Evolutionary conservation across 2,329 filamentous ascomycete species (phyloP), one percentile per base, ranked within the genome.

Genomic region (Cercospora sp.): DNA sequence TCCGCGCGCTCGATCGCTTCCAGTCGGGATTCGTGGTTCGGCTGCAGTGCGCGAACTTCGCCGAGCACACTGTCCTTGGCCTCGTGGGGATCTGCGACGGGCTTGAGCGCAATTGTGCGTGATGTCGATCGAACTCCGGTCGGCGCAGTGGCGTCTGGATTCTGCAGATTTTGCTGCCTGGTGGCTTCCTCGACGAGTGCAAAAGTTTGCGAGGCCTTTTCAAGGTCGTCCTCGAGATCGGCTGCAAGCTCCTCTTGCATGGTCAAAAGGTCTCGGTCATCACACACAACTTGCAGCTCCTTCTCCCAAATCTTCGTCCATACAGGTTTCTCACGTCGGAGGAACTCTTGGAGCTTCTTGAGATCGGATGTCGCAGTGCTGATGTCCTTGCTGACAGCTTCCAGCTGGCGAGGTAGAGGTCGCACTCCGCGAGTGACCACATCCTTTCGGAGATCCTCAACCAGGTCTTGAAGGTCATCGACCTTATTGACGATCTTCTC

Each of bases 261-360:
- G 60, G 93, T 95, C 73, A 99, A 87, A 80, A 97, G 90, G 77
- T 98, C 94, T 72, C 94, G 89, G 76, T 97, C 95, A 78, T 96
- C 93, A 81, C 95, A 98, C 2, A 99, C 94, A 63, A 94, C 90
- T 79, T 98, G 93, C 57, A 99, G 84, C 79, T 98, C 94, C 81
- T 96, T 94, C 86, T 98, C 94, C 95, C 95, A 99, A 72, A 98
- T 96, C 87, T 97, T 97, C 64, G 93, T 97, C 94, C 95, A 99
- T 67, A 97, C 85, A 0, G 95, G 95, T 80, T 97, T 97, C 85
- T 99, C 95, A 58, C 88, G 87, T 74, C 89, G 90, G 82, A 99
- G 87, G 83, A 91, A 96, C 16, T 97, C 94, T 77, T 97, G 92
- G 86, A 99, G 90, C 81, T 92, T 94, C 86, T 92, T 95, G 70